phyloP scores from a whole-genome alignment of 2,329 filamentous ascomycete genomes.

The Talaromyces sp. region DNA sequence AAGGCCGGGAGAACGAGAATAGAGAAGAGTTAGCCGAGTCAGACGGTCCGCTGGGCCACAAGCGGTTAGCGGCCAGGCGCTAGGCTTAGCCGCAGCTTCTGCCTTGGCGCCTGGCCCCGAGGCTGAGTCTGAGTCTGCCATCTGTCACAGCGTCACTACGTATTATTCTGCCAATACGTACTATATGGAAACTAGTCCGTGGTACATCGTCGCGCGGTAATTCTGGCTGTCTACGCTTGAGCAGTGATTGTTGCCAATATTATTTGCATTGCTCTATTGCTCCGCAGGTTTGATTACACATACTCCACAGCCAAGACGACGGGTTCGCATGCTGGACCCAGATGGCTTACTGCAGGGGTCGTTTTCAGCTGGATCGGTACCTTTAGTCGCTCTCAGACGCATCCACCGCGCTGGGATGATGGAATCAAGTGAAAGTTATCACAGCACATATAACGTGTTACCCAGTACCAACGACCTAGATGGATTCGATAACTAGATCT shows the following conservation, averaged over 20 bases:
- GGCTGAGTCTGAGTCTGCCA: constrained; percentile 4
- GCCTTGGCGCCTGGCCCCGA: constrained; percentile 11
- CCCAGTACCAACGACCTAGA: neutral
- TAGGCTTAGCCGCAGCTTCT: constrained; percentile 9
- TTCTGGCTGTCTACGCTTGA: neutral
- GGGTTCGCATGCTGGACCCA: constrained; percentile 1
- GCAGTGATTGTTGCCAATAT: neutral
- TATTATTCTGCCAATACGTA: too few relatives aligned
- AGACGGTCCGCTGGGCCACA: neutral
- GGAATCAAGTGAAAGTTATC: neutral
- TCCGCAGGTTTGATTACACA: neutral
- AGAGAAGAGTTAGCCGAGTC: neutral
- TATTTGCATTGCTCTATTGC: too few relatives aligned
- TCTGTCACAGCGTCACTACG: neutral
- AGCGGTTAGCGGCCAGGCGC: neutral
- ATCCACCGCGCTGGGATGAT: constrained; percentile 3
- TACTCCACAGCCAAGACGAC: constrained; percentile 2
- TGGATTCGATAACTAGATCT: constrained; percentile 9
- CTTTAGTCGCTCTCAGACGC: neutral
- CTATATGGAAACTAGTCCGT: too few relatives aligned
- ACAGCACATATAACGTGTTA: neutral
- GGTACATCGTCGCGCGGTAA: neutral
- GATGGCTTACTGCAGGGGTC: constrained; percentile 3
- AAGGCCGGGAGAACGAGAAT: neutral
- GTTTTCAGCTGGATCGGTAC: constrained; percentile 9